Evolutionary conservation across 768 basidiomycete genomes (phyloP), one percentile per base, ranked within the genome.

Genomic region (Cytidiella melzeri): DNA sequence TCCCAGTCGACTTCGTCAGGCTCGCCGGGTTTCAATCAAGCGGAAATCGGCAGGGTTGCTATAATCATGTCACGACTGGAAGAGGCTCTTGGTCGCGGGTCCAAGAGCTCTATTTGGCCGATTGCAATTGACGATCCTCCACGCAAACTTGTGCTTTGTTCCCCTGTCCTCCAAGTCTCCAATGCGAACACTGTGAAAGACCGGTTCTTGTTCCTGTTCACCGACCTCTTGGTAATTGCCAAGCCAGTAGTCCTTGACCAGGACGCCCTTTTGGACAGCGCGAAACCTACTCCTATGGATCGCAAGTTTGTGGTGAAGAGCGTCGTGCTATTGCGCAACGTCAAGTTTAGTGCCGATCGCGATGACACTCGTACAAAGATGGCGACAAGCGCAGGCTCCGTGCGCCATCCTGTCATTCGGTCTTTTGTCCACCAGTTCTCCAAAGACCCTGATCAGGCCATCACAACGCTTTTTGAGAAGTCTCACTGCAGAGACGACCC

Each of bases 181-280:
- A 92, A 96, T 67, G 76, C 83, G 37, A 87, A 95, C 66, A 93
- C 89, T 0, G 87, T 93, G 65, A 97, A 98, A 66, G 93, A 97
- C 61, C 84, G 96, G 10, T 91, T 92, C 70, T 77, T 98, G 9
- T 94, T 98, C 72, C 77, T 98, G n/a, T 99, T 99, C 77, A 92
- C 73, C 65, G 96, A 99, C 64, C 79, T 98, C 46, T 79, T 98
- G 47, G 78, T 98, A 65, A 80, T 98, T 56, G 86, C 94, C 36
- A 98, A 98, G 65, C 93, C 93, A 11, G 74, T 93, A 51, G 71
- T 82, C 47, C 77, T 80, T 30, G 83, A 87, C 39, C 75, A 79
- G 43, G 85, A 88, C 54, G 69, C 71, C 28, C 71, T 82, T 27
- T 66, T 81, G 41, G 84, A 85, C 58, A 63, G 69, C 13, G 67